Evolutionary conservation across 2,329 filamentous ascomycete genomes (phyloP).

Genomic region (Ascochyta lentis): DNA sequence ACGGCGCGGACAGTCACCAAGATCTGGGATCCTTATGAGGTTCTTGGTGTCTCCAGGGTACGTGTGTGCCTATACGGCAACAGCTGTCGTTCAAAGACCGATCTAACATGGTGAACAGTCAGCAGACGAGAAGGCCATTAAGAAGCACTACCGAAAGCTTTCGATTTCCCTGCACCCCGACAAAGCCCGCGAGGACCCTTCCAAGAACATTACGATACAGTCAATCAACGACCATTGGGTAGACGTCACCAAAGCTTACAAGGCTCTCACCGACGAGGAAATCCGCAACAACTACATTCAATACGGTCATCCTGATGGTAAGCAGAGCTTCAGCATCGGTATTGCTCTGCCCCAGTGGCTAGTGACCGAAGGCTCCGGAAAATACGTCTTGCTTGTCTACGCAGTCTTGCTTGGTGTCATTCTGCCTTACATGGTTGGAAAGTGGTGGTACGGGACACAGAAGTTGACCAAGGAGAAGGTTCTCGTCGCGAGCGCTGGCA

Average conservation of each 20-base stretch:
- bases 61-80: conserved; percentile 41
- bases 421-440: conserved; percentile 90
- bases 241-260: conserved; percentile 96
- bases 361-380: conserved; percentile 90
- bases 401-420: conserved; percentile 86
- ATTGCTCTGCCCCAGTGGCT: conserved; percentile 95
- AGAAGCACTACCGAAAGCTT: conserved; percentile 85
- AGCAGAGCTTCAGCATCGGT: conserved; percentile 97
- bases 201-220: conserved; percentile 89
- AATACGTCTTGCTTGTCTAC: conserved; percentile 92
- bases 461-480: conserved; percentile 92
- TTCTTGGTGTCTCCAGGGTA: conserved; percentile 84
- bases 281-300: conserved; percentile 96
- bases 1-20: conserved; percentile 75
- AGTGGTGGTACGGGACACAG: conserved; percentile 99
- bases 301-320: conserved; percentile 95
- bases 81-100: conserved; percentile 3
- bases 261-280: conserved; percentile 95
- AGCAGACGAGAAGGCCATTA: conserved; percentile 87
- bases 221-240: conserved; percentile 87
- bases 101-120: conserved; percentile 61
- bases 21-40: conserved; percentile 97
- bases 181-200: conserved; percentile 81
- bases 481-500: conserved; percentile 90
- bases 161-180: conserved; percentile 90